phyloP scores from a whole-genome alignment of 2,329 filamentous ascomycete species.

The Hymenoscyphus infarciens region DNA sequence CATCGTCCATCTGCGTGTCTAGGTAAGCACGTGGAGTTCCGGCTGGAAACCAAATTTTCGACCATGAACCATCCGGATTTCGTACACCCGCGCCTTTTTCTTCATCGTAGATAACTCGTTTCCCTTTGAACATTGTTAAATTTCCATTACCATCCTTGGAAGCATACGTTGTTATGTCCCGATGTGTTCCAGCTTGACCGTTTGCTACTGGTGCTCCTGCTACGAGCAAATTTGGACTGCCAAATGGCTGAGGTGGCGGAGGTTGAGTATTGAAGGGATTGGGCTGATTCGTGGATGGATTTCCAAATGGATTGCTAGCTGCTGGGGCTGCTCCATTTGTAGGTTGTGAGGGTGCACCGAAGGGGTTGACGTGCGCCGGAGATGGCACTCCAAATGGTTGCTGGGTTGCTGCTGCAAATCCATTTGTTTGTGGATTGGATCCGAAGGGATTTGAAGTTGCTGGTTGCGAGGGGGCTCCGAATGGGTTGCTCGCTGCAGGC shows the following conservation, averaged over 20 bases:
- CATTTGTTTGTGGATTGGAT: constrained; percentile 1
- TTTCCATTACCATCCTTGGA: constrained; percentile 31
- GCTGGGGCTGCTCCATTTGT: not conserved
- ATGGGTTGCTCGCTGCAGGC: constrained; percentile 30
- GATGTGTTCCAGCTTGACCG: constrained; percentile 13
- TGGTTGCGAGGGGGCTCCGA: constrained; percentile 38
- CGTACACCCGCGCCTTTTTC: constrained; percentile 42
- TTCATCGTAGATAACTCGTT: constrained; percentile 56
- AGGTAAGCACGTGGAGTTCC: constrained; percentile 62
- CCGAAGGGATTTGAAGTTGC: constrained; percentile 42
- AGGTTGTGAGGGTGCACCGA: not conserved
- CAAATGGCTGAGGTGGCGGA: constrained; percentile 7
- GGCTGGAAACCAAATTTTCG: constrained; percentile 69
- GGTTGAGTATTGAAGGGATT: constrained; percentile 4
- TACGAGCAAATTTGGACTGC: not conserved
- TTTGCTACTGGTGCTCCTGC: constrained; percentile 6
- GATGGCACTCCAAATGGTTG: not conserved
- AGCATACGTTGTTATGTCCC: constrained; percentile 23
- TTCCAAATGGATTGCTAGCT: not conserved
- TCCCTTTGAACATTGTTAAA: constrained; percentile 60
- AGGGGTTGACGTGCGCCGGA: not conserved
- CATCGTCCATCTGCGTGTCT: constrained; percentile 58
- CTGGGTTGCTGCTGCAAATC: not conserved
- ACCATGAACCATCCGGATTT: constrained; percentile 52
- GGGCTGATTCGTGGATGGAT: not conserved